Evolutionary conservation across 345 rosid species (phyloP).

Genomic region (Populus ilicifolia): DNA sequence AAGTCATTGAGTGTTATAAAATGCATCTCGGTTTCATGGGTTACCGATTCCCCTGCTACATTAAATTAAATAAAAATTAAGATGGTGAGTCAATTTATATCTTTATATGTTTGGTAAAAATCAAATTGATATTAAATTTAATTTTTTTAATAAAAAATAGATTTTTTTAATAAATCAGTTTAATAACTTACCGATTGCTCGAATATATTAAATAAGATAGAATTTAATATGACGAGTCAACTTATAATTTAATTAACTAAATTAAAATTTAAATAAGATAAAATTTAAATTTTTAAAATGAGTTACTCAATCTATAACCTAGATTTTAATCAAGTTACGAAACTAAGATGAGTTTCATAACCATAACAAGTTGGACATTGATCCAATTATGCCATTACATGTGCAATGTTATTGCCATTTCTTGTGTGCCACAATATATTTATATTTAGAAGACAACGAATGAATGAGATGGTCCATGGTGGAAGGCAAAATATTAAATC

Average conservation of each 20-base stretch:
- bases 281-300: too few species aligned
- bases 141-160: too few species aligned
- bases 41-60: fast-evolving
- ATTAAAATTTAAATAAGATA: fast-evolving
- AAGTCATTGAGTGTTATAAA: too few species aligned
- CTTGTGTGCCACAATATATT: neutral
- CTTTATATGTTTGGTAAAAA: fast-evolving
- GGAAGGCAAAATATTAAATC: neutral
- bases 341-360: too few species aligned
- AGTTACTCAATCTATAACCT: too few species aligned
- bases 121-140: too few species aligned
- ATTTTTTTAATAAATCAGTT: too few species aligned
- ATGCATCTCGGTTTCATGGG: fast-evolving
- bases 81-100: fast-evolving
- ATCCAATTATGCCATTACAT: neutral
- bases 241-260: fast-evolving
- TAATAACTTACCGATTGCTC: fast-evolving
- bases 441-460: neutral
- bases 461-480: neutral
- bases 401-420: neutral
- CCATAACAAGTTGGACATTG: neutral
- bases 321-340: too few species aligned
- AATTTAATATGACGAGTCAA: fast-evolving
- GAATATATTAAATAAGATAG: too few species aligned
- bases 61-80: too few species aligned